These are phyloP conservation scores for Oenanthe sinensis DNA, from an alignment of 129 eudicot genomes.

Conservation along the genomic window DNA sequence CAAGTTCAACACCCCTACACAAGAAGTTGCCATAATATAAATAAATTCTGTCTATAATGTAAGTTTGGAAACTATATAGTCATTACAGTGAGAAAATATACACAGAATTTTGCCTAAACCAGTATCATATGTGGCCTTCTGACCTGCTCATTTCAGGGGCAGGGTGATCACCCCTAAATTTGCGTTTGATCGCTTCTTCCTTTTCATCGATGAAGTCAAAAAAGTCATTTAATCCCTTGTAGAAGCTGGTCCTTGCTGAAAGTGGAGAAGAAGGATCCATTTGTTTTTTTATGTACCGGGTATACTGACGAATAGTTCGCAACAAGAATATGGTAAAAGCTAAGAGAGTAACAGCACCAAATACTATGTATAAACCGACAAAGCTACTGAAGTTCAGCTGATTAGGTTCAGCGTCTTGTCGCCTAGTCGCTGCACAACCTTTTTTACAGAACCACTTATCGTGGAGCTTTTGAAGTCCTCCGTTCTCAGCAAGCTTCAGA, in stretches of 20 bases:
- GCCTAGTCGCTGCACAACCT: constrained; percentile 23
- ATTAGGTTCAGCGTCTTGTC: constrained; percentile 28
- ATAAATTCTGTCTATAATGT: not conserved
- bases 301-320: constrained; percentile 38
- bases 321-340: constrained; percentile 31
- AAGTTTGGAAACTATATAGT: not conserved
- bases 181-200: constrained; percentile 50
- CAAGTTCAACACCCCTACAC: not conserved
- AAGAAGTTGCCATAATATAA: not conserved
- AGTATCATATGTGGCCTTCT: not conserved
- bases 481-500: constrained; percentile 40
- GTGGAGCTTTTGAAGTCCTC: constrained; percentile 49
- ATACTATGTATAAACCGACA: constrained; percentile 40
- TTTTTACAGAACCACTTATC: constrained; percentile 40
- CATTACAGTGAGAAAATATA: not conserved
- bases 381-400: constrained; percentile 48
- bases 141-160: constrained; percentile 7
- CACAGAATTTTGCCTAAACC: not conserved
- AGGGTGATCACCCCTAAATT: constrained; percentile 31
- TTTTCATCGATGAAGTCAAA: constrained; percentile 47
- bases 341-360: constrained; percentile 34
- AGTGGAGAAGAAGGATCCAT: constrained; percentile 18
- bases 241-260: constrained; percentile 29
- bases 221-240: constrained; percentile 23
- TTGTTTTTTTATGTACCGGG: constrained; percentile 30